phyloP scores from a whole-genome alignment of 495 filamentous ascomycete species.

The Xylaria curta region DNA sequence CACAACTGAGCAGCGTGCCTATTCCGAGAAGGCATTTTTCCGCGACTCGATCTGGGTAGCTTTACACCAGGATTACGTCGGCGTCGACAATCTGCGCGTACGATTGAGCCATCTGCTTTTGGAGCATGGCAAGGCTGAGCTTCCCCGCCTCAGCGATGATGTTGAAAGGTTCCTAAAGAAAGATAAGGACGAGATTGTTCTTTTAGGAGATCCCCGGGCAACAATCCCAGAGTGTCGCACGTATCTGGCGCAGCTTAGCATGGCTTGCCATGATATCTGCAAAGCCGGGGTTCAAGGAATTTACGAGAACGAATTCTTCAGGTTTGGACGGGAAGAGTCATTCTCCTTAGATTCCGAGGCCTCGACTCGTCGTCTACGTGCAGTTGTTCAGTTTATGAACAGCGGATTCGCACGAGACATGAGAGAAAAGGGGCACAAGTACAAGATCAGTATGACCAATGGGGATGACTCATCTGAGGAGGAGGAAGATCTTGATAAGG shows the following conservation, averaged over 20 bases:
- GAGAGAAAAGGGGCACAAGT: conserved; percentile 5
- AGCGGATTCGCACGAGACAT: background rate
- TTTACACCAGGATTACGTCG: background rate
- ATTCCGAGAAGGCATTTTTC: background rate
- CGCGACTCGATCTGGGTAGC: background rate
- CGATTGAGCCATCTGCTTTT: background rate
- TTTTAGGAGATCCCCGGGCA: background rate
- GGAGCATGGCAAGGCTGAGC: background rate
- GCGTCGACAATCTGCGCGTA: background rate
- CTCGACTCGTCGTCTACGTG: background rate
- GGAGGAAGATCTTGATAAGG: background rate
- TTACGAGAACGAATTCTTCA: background rate
- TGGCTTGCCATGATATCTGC: conserved; percentile 1
- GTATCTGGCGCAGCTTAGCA: background rate
- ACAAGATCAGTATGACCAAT: background rate
- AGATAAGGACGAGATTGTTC: background rate
- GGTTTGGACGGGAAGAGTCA: background rate
- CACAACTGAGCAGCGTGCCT: background rate
- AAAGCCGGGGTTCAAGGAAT: background rate
- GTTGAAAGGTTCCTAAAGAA: background rate
- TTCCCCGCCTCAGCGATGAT: conserved; percentile 2
- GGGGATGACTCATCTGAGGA: background rate
- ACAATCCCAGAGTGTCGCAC: background rate
- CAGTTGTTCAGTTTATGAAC: conserved; percentile 5
- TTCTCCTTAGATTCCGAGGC: background rate